Percentiles rank a stretch among this genome's conserved stretches.
Conservation (phyloP, 495 filamentous ascomycete species). For the Tuber brumale region DNA sequence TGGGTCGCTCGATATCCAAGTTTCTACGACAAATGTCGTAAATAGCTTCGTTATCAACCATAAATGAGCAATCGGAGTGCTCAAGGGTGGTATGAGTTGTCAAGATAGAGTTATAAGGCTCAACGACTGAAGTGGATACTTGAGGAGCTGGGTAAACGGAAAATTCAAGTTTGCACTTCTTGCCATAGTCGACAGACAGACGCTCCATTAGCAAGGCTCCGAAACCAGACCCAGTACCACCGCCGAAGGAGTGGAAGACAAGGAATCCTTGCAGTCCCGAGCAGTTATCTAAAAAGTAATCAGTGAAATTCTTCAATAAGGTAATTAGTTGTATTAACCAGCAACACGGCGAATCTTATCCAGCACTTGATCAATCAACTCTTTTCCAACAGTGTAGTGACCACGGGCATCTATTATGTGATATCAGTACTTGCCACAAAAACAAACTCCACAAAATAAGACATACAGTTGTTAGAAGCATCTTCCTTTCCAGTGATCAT, state of each 20-base stretch:
- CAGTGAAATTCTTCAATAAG: slow-evolving; percentile 8
- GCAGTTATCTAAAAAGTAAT: slow-evolving; percentile 65
- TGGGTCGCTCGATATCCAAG: slow-evolving; percentile 77
- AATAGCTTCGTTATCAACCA: slow-evolving; percentile 88
- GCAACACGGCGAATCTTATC: slow-evolving; percentile 78
- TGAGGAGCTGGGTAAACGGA: slow-evolving; percentile 80
- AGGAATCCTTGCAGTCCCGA: slow-evolving; percentile 83
- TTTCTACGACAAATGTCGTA: slow-evolving; percentile 89
- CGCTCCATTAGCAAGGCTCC: slow-evolving; percentile 82
- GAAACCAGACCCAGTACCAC: slow-evolving; percentile 86
- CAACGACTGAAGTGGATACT: slow-evolving; percentile 79
- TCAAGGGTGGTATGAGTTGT: slow-evolving; percentile 91
- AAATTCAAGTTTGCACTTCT: slow-evolving; percentile 94
- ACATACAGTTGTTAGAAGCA: slow-evolving; percentile 91
- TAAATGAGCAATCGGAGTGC: slow-evolving; percentile 86
- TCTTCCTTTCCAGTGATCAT: slow-evolving; percentile 99
- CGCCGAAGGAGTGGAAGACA: slow-evolving; percentile 90
- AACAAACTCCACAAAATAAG: neutral
- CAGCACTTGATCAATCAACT: slow-evolving; percentile 74
- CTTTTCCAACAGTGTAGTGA: slow-evolving; percentile 90
- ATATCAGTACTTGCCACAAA: slow-evolving; percentile 38
- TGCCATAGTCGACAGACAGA: slow-evolving; percentile 80
- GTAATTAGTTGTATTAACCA: slow-evolving; percentile 49
- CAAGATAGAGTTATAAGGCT: slow-evolving; percentile 89
- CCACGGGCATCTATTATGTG: slow-evolving; percentile 64